Conservation (phyloP, 2,329 filamentous ascomycete genomes). For the Leptographium procerum region DNA sequence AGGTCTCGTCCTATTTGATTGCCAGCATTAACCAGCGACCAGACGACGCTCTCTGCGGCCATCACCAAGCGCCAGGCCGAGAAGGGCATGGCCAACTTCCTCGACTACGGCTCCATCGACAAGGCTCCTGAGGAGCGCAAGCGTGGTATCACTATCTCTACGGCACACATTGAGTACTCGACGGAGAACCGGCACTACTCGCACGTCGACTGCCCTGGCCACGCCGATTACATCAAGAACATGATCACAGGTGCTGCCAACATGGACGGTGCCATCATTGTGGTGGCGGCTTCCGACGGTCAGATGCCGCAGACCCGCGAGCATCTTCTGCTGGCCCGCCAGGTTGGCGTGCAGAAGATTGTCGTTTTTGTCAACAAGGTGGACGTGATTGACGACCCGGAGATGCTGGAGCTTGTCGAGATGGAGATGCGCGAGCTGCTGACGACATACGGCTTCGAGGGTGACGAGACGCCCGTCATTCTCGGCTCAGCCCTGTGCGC, state of each 20-base stretch:
- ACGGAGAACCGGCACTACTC: constrained; percentile 94
- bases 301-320: constrained; percentile 99
- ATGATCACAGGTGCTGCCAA: constrained; percentile 99
- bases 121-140: constrained; percentile 99
- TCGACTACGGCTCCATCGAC: constrained; percentile 96
- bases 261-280: constrained; percentile 99
- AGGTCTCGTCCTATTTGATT: not conserved
- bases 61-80: constrained; percentile 97
- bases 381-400: constrained; percentile 90
- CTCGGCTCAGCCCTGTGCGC: constrained; percentile 95
- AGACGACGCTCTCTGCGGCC: constrained; percentile 96
- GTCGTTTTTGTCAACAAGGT: constrained; percentile 99
- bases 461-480: constrained; percentile 93
- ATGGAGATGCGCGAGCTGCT: constrained; percentile 99
- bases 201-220: constrained; percentile 98
- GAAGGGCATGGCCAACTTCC: constrained; percentile 87
- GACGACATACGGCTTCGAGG: constrained; percentile 86
- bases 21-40: constrained; percentile 8
- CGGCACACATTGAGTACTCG: constrained; percentile 95
- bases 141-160: constrained; percentile 99
- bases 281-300: constrained; percentile 94
- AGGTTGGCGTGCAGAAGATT: constrained; percentile 95
- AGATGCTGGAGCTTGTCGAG: constrained; percentile 99
- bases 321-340: constrained; percentile 92
- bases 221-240: constrained; percentile 99